phyloP scores from a whole-genome alignment of 2,329 filamentous ascomycete species.

The Didymella segeticola region DNA sequence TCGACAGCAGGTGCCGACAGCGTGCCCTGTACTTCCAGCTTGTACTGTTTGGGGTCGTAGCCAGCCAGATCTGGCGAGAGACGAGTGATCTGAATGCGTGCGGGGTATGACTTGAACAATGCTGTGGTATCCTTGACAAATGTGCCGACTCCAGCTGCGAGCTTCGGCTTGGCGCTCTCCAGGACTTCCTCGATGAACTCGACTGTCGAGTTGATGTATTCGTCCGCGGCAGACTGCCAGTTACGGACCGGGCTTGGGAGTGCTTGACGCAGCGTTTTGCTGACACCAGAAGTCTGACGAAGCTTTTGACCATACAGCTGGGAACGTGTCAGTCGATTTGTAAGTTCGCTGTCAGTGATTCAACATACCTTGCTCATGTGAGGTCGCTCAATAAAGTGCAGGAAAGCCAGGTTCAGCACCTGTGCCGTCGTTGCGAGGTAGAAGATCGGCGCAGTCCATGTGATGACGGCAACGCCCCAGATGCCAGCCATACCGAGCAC shows the following conservation, averaged over 20 bases:
- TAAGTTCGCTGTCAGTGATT: neutral
- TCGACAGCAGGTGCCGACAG: constrained; percentile 56
- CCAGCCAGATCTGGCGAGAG: constrained; percentile 82
- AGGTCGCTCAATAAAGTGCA: constrained; percentile 91
- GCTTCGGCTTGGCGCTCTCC: constrained; percentile 81
- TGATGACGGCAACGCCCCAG: constrained; percentile 94
- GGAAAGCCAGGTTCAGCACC: constrained; percentile 82
- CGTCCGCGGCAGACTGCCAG: constrained; percentile 86
- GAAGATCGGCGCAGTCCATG: constrained; percentile 86
- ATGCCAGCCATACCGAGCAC: constrained; percentile 93
- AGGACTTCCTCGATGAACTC: constrained; percentile 92
- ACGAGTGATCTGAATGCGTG: constrained; percentile 81
- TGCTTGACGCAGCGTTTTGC: constrained; percentile 87
- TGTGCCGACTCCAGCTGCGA: constrained; percentile 83
- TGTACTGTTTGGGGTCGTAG: constrained; percentile 80
- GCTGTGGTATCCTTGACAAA: constrained; percentile 88
- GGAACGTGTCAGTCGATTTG: neutral
- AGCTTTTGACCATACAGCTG: constrained; percentile 83
- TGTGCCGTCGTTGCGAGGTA: constrained; percentile 86
- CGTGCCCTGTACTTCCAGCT: constrained; percentile 74
- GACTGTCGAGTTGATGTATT: constrained; percentile 81
- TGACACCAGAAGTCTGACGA: constrained; percentile 85
- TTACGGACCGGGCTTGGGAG: constrained; percentile 83
- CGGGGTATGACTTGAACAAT: constrained; percentile 87
- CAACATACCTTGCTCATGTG: constrained; percentile 76